Evolutionary conservation across 805 yeast species (phyloP), one percentile per base, ranked within the genome.

Genomic region (Saturnispora ahearnii): DNA sequence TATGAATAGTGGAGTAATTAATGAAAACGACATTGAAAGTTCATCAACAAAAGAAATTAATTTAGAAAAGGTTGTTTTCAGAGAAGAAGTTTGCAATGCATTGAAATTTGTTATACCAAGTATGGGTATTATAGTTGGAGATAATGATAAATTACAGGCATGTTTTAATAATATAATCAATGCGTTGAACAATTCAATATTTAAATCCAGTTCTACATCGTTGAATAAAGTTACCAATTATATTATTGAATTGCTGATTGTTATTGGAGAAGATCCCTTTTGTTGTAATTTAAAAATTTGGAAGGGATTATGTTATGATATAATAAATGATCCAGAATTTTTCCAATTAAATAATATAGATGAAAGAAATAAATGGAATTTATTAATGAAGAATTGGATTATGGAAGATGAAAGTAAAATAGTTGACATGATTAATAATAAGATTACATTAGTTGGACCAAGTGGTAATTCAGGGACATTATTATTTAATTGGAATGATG

Each of bases 221-320:
- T 63, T 71, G 22, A 53, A 57, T 15, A 68, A 68, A 2, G 62
- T 76, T 5, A 68, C 78, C 2, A 49, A 57, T 0, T 68, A 71
- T 51, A 11, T 50, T 2, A 49, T 83, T 15, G 63, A 69, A 2
- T 64, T 88, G 22, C 58, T 84, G 21, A 62, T 60, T 3, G 55
- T 60, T 4, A 50, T 73, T 1, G 58, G 61, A 40, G 62, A 53
- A 51, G 65, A 57, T 74, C 68, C 57, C 58, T 64, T 55, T 37
- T 64, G 60, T 44, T 59, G 56, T 60, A 72, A 51, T 57, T 66
- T 65, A 52, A 83, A 74, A 59, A 70, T 66, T 2, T 86, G 96
- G 95, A 84, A 77, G 57, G 61, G 73, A 3, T 53, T 80, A 22
- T 73, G 89, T 1, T 70, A 68, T 40, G 98, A 91, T 45, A 64